Base-by-base conservation (phyloP, 495 filamentous ascomycete species). In the Hypoxylon crocopeplum region DNA sequence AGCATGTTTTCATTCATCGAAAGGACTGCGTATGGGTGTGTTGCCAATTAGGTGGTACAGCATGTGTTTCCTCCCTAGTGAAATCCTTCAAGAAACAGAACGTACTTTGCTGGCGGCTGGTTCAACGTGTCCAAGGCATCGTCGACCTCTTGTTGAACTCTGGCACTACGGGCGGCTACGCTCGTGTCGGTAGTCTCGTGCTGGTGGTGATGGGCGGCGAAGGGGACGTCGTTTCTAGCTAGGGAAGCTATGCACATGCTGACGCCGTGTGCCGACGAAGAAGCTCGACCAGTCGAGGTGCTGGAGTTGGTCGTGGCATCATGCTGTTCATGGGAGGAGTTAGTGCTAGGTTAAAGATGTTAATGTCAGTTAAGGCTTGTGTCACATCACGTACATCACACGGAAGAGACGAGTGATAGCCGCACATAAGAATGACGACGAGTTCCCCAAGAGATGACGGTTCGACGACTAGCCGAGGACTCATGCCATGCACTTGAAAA, bases 151-250 rank as follows among this genome's bases (percentile, higher is more conserved):
- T 41, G 13, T 15, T 48, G 36, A 16, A 60, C 49, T 3, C 40
- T 60, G 1, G 19, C 34, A 0, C 7, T 6, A 3, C 56, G 48
- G 10, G 17, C 19, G 24, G 48, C 32, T 29, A 51, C 2, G 39
- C 29, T 38, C 10, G 33, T 16, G 0, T 29, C 32, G n/a, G 36
- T n/a, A n/a, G n/a, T 4, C n/a, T 13, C 10, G 2, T 29, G 13
- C 1, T 48, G 36, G 25, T 48, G 48, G 2, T 53, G n/a, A 29
- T 53, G 56, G 11, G 41, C 25, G 1, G 13, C 48, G 22, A 60
- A 5, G 4, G 56, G 41, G 8, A 48, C 56, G n/a, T 53, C 42
- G 0, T 48, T 48, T 1, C n/a, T 41, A 0, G 20, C 15, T 7
- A 48, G 19, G 8, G 5, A 19, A 4, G 27, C 5, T n/a, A 15